Percentiles rank a stretch among this genome's conserved stretches.
Evolutionary conservation across 2,329 filamentous ascomycete genomes (phyloP).

Genomic region (Fusarium decemcellulare): DNA sequence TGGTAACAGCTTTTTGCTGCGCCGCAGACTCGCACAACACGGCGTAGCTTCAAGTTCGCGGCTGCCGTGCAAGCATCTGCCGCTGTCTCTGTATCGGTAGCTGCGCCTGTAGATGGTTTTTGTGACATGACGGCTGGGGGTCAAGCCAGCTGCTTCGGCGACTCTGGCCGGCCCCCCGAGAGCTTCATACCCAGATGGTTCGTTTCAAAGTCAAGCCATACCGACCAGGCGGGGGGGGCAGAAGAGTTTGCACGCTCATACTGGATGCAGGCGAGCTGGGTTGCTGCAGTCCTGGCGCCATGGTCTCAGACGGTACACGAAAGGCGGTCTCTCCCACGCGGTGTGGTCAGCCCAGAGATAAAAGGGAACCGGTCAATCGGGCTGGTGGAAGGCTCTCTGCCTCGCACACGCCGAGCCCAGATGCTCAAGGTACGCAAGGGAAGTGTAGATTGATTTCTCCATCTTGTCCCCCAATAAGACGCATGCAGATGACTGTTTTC

Average conservation of each 20-base stretch:
- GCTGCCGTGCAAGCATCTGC: constrained; percentile 22
- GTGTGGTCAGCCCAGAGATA: constrained; percentile 5
- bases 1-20: constrained; percentile 16
- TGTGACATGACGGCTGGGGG: constrained; percentile 13
- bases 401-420: background rate
- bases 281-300: constrained; percentile 29
- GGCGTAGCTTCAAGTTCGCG: constrained; percentile 9
- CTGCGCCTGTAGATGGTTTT: constrained; percentile 14
- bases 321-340: constrained; percentile 4
- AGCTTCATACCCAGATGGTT: constrained; percentile 5
- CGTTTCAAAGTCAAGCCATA: constrained; percentile 23
- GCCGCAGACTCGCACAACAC: constrained; percentile 30
- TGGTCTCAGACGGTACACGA: constrained; percentile 25
- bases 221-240: constrained; percentile 14
- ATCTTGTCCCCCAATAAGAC: constrained; percentile 15
- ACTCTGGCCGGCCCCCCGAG: constrained; percentile 17
- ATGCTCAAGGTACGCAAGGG: constrained; percentile 10
- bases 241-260: constrained; percentile 6
- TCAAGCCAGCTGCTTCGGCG: constrained; percentile 13
- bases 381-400: background rate
- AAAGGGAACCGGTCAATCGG: background rate
- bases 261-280: constrained; percentile 15
- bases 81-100: constrained; percentile 9
- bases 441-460: constrained; percentile 10
- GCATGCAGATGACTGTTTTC: constrained; percentile 30